A percentile compares a stretch with the other conserved stretches of the same genome.
Conservation (phyloP, 1,284 basidiomycete species). For the Phenoliferia sp. region DNA sequence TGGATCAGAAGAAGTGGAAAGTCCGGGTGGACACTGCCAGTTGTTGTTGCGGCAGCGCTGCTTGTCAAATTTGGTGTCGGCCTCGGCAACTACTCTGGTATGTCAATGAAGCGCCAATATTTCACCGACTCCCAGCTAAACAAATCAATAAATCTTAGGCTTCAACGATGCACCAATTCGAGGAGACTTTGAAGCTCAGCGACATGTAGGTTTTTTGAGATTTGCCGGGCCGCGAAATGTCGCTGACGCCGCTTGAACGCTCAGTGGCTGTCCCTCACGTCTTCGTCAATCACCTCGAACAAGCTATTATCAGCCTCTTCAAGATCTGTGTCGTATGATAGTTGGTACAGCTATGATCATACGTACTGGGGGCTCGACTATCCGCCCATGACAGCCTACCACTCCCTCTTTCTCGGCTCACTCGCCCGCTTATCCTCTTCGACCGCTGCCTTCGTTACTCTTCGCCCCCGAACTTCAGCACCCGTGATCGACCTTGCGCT, state of each 20-base stretch:
- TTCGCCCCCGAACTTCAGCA: conserved; percentile 19
- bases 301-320: conserved; percentile 2
- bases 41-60: conserved; percentile 51
- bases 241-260: neutral
- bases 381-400: conserved; percentile 83
- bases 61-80: conserved; percentile 65
- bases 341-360: conserved; percentile 86
- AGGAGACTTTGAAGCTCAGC: conserved; percentile 88
- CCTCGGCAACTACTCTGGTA: conserved; percentile 75
- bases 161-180: conserved; percentile 56
- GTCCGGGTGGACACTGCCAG: conserved; percentile 38
- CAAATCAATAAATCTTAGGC: conserved; percentile 48
- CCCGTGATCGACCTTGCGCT: conserved; percentile 10
- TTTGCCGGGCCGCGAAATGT: neutral
- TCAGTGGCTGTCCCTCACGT: conserved; percentile 80
- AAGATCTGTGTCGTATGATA: conserved; percentile 46
- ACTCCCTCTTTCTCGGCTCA: conserved; percentile 70
- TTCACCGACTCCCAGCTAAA: neutral
- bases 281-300: conserved; percentile 1
- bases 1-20: conserved; percentile 6
- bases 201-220: conserved; percentile 50
- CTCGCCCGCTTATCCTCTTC: conserved; percentile 44
- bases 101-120: conserved; percentile 35
- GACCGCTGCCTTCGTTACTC: conserved; percentile 22
- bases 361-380: conserved; percentile 90